These are phyloP conservation scores for Haplosporangium gracile DNA, from an alignment of 192 early-diverging fungal genomes.

Conservation along the genomic window DNA sequence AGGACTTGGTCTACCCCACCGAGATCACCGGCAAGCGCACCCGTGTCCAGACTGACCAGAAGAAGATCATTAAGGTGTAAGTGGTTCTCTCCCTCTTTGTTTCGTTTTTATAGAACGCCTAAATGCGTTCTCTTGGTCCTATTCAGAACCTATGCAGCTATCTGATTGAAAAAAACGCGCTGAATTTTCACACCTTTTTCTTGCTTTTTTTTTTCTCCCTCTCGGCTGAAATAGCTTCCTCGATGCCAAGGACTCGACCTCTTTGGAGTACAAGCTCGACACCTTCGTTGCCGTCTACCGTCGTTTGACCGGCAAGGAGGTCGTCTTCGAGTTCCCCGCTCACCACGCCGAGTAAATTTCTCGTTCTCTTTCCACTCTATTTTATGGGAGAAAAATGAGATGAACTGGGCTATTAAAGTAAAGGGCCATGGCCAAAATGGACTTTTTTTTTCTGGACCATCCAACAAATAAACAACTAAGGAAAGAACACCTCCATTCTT, in stretches of 20 bases:
- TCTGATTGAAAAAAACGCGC: background rate
- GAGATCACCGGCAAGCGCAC: conserved; percentile 99
- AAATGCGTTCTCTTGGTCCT: background rate
- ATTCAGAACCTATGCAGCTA: background rate
- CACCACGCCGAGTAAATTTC: conserved; percentile 62
- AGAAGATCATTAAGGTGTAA: conserved; percentile 94
- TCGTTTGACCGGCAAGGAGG: conserved; percentile 98
- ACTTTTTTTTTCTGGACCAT: conserved; percentile 20
- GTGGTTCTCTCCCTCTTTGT: conserved; percentile 29
- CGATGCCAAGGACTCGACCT: conserved; percentile 98
- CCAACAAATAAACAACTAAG: conserved; percentile 9
- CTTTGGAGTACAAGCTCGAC: conserved; percentile 99
- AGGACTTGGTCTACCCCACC: conserved; percentile 98
- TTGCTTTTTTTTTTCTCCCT: background rate
- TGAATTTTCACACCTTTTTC: background rate
- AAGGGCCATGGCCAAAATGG: conserved; percentile 22
- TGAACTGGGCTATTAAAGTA: background rate
- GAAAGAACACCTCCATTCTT: conserved; percentile 26
- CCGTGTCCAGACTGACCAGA: conserved; percentile 95
- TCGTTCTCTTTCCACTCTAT: background rate
- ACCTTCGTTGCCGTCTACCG: conserved; percentile 98
- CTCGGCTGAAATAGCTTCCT: conserved; percentile 72
- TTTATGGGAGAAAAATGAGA: background rate
- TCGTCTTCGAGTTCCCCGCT: conserved; percentile 97
- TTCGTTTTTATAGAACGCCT: background rate